A percentile compares a stretch with the other conserved stretches of the same genome.
Evolutionary conservation across 1,284 basidiomycete genomes (phyloP).

Genomic region (Fomitopsis schrenkii): DNA sequence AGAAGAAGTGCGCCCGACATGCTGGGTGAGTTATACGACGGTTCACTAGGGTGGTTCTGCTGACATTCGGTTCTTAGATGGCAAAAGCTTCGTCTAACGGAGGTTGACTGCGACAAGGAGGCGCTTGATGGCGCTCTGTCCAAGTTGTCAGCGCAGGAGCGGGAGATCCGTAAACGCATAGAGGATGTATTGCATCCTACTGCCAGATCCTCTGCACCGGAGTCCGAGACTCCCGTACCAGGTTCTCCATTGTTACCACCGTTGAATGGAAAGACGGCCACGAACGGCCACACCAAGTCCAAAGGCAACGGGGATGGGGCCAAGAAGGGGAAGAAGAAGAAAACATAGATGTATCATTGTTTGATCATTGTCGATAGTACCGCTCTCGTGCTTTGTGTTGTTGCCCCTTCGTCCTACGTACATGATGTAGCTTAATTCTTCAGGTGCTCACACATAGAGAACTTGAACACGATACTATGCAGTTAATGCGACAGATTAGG

Average conservation of each 20-base stretch:
- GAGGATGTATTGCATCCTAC: conserved; percentile 63
- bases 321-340: conserved; percentile 64
- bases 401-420: neutral
- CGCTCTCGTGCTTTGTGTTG: neutral
- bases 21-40: conserved; percentile 43
- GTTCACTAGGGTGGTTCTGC: conserved; percentile 6
- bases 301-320: conserved; percentile 37
- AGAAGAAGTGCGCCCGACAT: conserved; percentile 75
- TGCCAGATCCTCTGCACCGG: conserved; percentile 25
- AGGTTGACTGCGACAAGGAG: conserved; percentile 68
- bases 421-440: neutral
- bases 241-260: conserved; percentile 32
- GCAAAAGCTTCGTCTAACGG: conserved; percentile 71
- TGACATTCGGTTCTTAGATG: conserved; percentile 42
- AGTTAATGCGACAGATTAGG: conserved; percentile 4
- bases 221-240: neutral
- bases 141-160: conserved; percentile 64
- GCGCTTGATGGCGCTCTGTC: conserved; percentile 58
- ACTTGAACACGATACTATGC: neutral
- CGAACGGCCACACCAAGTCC: conserved; percentile 28
- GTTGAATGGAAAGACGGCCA: conserved; percentile 32
- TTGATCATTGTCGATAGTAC: neutral
- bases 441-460: neutral
- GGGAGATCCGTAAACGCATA: conserved; percentile 67
- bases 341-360: conserved; percentile 21